Conservation (phyloP, 345 rosid genomes). For the Hypericum androsaemum region DNA sequence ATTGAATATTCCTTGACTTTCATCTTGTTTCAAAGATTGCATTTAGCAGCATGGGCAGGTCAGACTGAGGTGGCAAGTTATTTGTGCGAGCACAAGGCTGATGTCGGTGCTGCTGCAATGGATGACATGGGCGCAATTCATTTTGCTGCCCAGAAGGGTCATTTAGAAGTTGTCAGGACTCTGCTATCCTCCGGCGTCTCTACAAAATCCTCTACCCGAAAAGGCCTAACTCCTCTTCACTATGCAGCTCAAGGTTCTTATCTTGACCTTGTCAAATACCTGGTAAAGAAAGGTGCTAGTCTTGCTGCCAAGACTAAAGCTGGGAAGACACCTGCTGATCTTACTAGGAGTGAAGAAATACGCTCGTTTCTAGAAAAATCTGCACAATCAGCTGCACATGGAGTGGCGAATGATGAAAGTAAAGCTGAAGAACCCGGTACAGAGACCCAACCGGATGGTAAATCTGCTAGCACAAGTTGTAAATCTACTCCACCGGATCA, state of each 20-base stretch:
- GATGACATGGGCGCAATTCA: constrained; percentile 97
- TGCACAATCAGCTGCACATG: constrained; percentile 35
- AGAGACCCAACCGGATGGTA: constrained; percentile 17
- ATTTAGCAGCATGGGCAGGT: constrained; percentile 97
- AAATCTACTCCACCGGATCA: constrained; percentile 17
- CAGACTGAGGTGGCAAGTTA: constrained; percentile 58
- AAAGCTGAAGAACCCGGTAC: constrained; percentile 30
- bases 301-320: constrained; percentile 58
- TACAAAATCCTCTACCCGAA: constrained; percentile 54
- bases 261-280: constrained; percentile 60
- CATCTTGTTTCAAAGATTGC: constrained; percentile 39
- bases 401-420: constrained; percentile 16
- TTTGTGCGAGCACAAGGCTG: constrained; percentile 88
- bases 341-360: constrained; percentile 49
- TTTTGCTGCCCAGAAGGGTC: constrained; percentile 95
- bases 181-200: constrained; percentile 60
- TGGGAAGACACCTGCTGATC: constrained; percentile 72
- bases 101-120: constrained; percentile 91
- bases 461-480: constrained; percentile 15
- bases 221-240: constrained; percentile 88
- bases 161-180: constrained; percentile 57
- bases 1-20: too few species aligned
- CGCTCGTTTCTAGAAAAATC: constrained; percentile 42
- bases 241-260: constrained; percentile 88
- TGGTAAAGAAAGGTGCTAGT: constrained; percentile 66